Evolutionary conservation across 805 yeast genomes (phyloP), one percentile per base, ranked within the genome.

Genomic region (Kazachstania viticola): DNA sequence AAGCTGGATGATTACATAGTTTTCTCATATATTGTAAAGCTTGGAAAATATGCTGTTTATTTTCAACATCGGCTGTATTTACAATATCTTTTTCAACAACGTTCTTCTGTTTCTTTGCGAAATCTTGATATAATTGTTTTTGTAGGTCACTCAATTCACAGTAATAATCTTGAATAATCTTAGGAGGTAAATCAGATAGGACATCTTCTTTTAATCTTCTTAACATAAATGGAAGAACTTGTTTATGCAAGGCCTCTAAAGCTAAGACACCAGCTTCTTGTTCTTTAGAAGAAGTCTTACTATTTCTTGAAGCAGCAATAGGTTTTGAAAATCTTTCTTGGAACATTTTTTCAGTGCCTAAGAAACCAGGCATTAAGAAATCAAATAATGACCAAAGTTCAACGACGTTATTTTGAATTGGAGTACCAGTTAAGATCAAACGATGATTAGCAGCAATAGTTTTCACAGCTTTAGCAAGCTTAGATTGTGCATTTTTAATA

Each of bases 361-460:
- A 64, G 49, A 91, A 91, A 0, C 99, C 99, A 2, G 99, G 99
- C 99, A 91, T 91, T 55, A 91, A 65, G 56, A 85, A 91, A 56
- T 91, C 98, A 64, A 91, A 91, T 48, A 91, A 64, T 3, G 98
- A 91, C 99, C 99, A 91, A 40, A 91, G 63, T 56, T 91, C 99
- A 27, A 91, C 66, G 3, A 91, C 98, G 50, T 91, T 91, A 52
- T 91, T 91, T 56, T 91, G 99, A 46, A 91, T 91, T 11, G 99
- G 99, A 0, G 99, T 91, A 46, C 99, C 99, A 0, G 97, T 82
- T 38, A 91, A 64, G 25, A 91, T 78, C 41, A 91, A 67, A 32
- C 99, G 62, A 57, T 91, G 98, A 39, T 88, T 85, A 1, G 97
- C 93, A 35, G 68, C 65, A 22, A 88, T 61, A 39, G 67, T 63